Evolutionary conservation across 139 green algal genomes (phyloP), one percentile per base, ranked within the genome.

Genomic region (Edaphochlamys debaryana): DNA sequence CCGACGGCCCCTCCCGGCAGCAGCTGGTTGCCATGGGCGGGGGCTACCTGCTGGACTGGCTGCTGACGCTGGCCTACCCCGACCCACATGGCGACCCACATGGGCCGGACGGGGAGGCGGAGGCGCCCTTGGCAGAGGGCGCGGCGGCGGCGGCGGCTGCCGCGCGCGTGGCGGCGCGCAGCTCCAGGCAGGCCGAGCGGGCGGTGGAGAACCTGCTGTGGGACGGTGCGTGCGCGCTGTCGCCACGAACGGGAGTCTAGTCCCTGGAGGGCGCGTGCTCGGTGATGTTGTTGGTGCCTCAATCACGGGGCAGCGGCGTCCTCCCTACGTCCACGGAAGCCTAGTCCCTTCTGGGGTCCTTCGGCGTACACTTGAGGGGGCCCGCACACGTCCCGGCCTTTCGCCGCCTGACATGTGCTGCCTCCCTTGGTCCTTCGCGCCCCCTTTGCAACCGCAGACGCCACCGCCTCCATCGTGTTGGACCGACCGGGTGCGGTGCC

Each of bases 1-100:
- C 75, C 6, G 41, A 62, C 20, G 3, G 60, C 4, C 75, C 60
- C 60, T 45, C 75, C 11, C 75, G 75, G n/a, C 75, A n/a, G 1
- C 60, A 81, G 36, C 75, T 81, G 40, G 19, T 81, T 19, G 32
- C 45, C 13, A 70, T 91, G 20, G 90, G 90, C 36, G 84, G 87
- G 50, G 72, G 79, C 52, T 60, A 52, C 15, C 60, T 93, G 36
- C 70, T 93, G 62, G 89, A 92, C 27, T 92, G 88, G 69, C 82
- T 93, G n/a, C 79, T 93, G 2, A 32, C 45, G 27, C 68, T 78
- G 40, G 86, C 86, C 2, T 80, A 74, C 34, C 48, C 67, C 0
- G 34, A 69, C 0, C 84, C 27, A 48, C n/a, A 27, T 13, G 45
- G 45, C 45, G 45, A 54, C 45, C 11, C 45, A 9, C 11, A 54